Evolutionary conservation across 371 early-diverging fungal genomes (phyloP), one percentile per base, ranked within the genome.

Genomic region (Apophysomyces variabilis): DNA sequence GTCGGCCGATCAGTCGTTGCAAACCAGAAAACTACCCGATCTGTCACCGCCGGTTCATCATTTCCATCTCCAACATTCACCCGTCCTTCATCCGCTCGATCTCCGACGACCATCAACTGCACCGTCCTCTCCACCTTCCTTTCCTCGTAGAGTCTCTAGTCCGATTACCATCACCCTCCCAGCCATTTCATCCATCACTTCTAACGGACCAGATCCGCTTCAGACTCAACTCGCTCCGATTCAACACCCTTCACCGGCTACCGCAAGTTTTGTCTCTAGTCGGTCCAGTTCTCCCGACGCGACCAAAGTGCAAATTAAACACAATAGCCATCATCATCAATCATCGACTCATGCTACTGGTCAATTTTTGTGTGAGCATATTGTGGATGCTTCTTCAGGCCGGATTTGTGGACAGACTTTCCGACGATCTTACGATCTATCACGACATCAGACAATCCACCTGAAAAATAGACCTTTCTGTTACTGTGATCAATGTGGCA

Each of bases 371-470:
- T 82, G 82, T 59, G 74, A 82, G 36, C 74, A 79, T 61, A 50
- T 72, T 1, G 61, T 61, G 4, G 71, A 69, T 35, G 43, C 16
- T 8, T 13, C 65, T 38, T 61, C 59, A 36, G 73, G 74, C 11
- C 61, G 67, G 12, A 62, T 71, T 1, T 82, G 82, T 60, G 79
- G 79, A 4, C 77, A 79, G 47, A 76, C 77, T 0, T 82, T 82
- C 63, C 68, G 79, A 43, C 67, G 82, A 43, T 77, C 79, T 3
- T 82, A 82, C 47, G 82, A 82, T 61, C 47, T 82, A 1, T 77
- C 77, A 37, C 68, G 82, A 1, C 82, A 82, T 63, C 79, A 82
- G 65, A 75, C 77, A 0, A 82, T 77, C 50, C 82, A 82, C 60
- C 60, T 82, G 36, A 73, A 77, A 57, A 79, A 82, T 43, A 62